A percentile compares a stretch with the other conserved stretches of the same genome.
Evolutionary conservation across 805 yeast genomes (phyloP).

Genomic region (Candida ponderosae): DNA sequence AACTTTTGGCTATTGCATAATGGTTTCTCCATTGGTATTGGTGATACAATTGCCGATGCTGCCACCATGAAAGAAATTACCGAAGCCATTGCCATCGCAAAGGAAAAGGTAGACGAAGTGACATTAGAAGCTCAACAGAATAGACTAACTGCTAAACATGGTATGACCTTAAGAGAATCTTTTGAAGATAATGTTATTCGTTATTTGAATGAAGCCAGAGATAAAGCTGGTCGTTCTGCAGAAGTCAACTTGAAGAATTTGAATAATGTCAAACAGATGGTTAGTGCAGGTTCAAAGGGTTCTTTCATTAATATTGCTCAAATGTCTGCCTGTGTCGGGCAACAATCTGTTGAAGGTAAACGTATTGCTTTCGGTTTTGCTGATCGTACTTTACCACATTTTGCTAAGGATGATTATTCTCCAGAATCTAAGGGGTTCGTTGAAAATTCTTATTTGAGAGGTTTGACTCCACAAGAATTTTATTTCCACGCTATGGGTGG

Average conservation of each 20-base stretch:
- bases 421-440: conserved; percentile 98
- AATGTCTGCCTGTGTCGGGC: conserved; percentile 99
- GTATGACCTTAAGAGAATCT: conserved; percentile 98
- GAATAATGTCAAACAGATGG: conserved; percentile 98
- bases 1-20: conserved; percentile 94
- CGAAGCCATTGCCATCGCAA: conserved; percentile 87
- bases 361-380: conserved; percentile 97
- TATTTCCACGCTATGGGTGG: conserved; percentile 99
- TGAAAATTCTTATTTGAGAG: conserved; percentile 94
- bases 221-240: conserved; percentile 97
- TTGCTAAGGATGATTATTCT: conserved; percentile 96
- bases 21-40: conserved; percentile 98
- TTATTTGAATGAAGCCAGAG: conserved; percentile 96
- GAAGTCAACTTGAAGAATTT: conserved; percentile 91
- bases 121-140: conserved; percentile 89
- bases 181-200: conserved; percentile 96
- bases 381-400: conserved; percentile 95
- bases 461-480: conserved; percentile 97
- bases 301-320: conserved; percentile 97
- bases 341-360: conserved; percentile 98
- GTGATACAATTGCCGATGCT: conserved; percentile 99
- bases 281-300: conserved; percentile 98
- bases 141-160: conserved; percentile 88
- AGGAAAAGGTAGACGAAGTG: conserved; percentile 88
- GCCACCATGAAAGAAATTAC: conserved; percentile 92